Conservation (phyloP, 2,329 filamentous ascomycete genomes). For the Trichophaea hybrida region DNA sequence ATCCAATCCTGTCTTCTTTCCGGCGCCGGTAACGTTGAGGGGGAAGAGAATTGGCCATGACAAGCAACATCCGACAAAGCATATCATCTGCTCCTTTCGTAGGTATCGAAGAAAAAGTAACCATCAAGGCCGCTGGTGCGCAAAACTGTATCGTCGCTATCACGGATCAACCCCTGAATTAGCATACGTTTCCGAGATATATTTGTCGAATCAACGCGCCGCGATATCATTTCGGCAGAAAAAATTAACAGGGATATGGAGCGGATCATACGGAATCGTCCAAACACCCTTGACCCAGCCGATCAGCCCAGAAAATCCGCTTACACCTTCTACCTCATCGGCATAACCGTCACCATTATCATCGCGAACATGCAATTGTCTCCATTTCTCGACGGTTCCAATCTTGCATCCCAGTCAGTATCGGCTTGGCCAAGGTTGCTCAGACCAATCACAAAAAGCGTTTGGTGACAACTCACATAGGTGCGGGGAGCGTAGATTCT, state of each 20-base stretch:
- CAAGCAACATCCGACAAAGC: conserved; percentile 67
- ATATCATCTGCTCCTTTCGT: conserved; percentile 62
- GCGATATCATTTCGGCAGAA: conserved; percentile 26
- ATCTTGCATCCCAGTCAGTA: conserved; percentile 1
- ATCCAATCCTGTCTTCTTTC: conserved; percentile 51
- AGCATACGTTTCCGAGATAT: too few species aligned
- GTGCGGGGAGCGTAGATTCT: conserved; percentile 43
- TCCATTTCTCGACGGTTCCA: conserved; percentile 16
- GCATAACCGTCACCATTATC: conserved; percentile 19
- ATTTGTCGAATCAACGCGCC: not conserved
- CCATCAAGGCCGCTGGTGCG: conserved; percentile 86
- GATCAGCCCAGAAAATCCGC: conserved; percentile 39
- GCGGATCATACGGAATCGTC: conserved; percentile 37
- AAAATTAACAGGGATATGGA: not conserved
- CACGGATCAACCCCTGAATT: conserved; percentile 27
- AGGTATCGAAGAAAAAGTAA: conserved; percentile 84
- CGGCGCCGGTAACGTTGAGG: conserved; percentile 71
- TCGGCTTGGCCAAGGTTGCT: not conserved
- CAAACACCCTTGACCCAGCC: conserved; percentile 57
- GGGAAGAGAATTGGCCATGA: conserved; percentile 85
- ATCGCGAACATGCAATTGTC: conserved; percentile 17
- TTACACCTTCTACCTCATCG: conserved; percentile 22
- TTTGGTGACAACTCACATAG: conserved; percentile 31
- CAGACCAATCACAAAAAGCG: not conserved
- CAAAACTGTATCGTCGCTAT: conserved; percentile 58